Evolutionary conservation across 2,329 filamentous ascomycete species (phyloP).

Genomic region (Beauveria australis): DNA sequence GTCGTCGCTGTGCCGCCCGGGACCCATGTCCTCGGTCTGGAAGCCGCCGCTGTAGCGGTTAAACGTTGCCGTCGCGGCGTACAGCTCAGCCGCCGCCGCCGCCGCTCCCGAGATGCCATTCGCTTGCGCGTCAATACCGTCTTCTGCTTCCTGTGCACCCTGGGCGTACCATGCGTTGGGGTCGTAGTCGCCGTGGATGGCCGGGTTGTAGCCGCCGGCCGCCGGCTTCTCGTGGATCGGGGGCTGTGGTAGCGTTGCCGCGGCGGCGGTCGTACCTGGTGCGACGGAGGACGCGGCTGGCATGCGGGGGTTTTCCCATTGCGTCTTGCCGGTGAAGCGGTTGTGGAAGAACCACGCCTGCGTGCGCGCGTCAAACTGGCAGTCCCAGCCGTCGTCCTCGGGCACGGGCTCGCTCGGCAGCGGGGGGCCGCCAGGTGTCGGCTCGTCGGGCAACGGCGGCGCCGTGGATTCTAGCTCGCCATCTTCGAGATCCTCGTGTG

Average conservation of each 20-base stretch:
- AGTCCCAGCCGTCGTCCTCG: constrained; percentile 72
- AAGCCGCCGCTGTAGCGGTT: constrained; percentile 85
- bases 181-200: constrained; percentile 94
- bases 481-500: constrained; percentile 14
- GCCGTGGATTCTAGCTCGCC: constrained; percentile 19
- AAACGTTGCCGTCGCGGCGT: constrained; percentile 67
- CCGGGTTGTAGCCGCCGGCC: constrained; percentile 82
- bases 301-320: constrained; percentile 83
- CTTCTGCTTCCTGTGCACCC: constrained; percentile 25
- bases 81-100: constrained; percentile 38
- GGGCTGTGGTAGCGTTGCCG: constrained; percentile 22
- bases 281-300: constrained; percentile 31
- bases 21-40: constrained; percentile 58
- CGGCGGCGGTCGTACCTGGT: constrained; percentile 9
- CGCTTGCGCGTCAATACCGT: constrained; percentile 19
- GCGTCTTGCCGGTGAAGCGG: constrained; percentile 62
- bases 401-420: constrained; percentile 39
- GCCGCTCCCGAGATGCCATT: constrained; percentile 11
- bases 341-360: constrained; percentile 81
- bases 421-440: constrained; percentile 21
- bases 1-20: constrained; percentile 76
- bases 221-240: constrained; percentile 31
- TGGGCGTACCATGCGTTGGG: constrained; percentile 91
- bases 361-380: constrained; percentile 62
- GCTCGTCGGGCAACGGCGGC: constrained; percentile 30